Percentiles rank a stretch among this genome's conserved stretches.
phyloP scores from a whole-genome alignment of 257 asterid species.

The Rauvolfia tetraphylla region DNA sequence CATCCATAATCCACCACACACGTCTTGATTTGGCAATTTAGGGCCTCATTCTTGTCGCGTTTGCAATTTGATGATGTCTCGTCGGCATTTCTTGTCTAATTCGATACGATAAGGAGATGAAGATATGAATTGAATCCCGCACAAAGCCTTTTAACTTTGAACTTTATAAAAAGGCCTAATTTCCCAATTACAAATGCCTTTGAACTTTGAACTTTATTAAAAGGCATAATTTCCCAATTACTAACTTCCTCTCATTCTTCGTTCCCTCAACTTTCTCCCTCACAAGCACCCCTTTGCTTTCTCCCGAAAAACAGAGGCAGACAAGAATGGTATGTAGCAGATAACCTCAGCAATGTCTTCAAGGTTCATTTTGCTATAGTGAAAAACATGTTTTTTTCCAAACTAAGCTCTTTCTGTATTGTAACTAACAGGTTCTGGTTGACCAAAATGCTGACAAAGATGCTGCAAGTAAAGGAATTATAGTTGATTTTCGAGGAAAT shows the following conservation, averaged over 20 bases:
- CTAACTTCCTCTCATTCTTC: neutral
- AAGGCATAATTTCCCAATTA: neutral
- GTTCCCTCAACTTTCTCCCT: neutral
- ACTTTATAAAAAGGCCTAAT: too few species aligned
- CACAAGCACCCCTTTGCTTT: neutral
- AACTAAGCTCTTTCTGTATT: neutral
- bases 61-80: too few species aligned
- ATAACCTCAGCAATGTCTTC: neutral
- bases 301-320: neutral
- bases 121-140: too few species aligned
- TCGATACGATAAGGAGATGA: too few species aligned
- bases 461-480: constrained; percentile 32
- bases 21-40: too few species aligned
- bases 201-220: neutral
- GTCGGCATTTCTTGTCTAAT: too few species aligned
- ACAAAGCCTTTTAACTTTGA: too few species aligned
- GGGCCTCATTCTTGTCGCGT: too few species aligned
- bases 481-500: constrained; percentile 65
- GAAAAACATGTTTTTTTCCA: neutral
- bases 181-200: too few species aligned
- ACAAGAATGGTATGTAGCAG: constrained; percentile 1
- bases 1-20: too few species aligned
- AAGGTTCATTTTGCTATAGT: neutral
- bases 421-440: constrained; percentile 47
- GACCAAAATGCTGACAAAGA: constrained; percentile 30